Evolutionary conservation across 164 flowering plant genomes (phyloP).

Genomic region (Stephania yunnanensis): DNA sequence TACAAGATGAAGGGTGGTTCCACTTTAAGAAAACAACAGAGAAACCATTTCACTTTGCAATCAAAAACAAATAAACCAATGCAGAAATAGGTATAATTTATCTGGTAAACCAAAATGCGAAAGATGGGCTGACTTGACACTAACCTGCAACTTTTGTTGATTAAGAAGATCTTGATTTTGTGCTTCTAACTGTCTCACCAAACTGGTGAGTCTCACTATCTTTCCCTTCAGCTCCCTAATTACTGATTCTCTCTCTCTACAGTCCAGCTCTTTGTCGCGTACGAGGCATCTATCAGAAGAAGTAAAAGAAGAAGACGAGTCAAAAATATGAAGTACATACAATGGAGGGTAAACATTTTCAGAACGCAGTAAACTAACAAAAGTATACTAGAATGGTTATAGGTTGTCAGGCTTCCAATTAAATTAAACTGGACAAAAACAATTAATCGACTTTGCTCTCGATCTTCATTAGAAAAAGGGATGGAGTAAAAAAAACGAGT

Average conservation of each 20-base stretch:
- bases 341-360: neutral
- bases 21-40: neutral
- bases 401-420: too few relatives aligned
- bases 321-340: neutral
- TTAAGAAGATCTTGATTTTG: conserved; percentile 54
- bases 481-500: too few relatives aligned
- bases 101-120: neutral
- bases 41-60: neutral
- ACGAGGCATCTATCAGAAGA: conserved; percentile 51
- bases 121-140: conserved; percentile 6
- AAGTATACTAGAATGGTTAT: neutral
- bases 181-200: conserved; percentile 51
- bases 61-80: too few relatives aligned
- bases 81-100: neutral
- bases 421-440: too few relatives aligned
- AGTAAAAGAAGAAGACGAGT: neutral
- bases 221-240: conserved; percentile 73
- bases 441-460: too few relatives aligned
- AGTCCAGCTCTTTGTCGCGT: conserved; percentile 68
- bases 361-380: neutral
- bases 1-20: neutral
- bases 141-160: conserved; percentile 47
- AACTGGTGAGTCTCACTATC: conserved; percentile 47
- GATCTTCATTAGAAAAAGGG: too few relatives aligned
- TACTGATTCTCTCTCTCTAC: conserved; percentile 69